Evolutionary conservation across 805 yeast genomes (phyloP), one percentile per base, ranked within the genome.

Genomic region (Alloascoidea africana): DNA sequence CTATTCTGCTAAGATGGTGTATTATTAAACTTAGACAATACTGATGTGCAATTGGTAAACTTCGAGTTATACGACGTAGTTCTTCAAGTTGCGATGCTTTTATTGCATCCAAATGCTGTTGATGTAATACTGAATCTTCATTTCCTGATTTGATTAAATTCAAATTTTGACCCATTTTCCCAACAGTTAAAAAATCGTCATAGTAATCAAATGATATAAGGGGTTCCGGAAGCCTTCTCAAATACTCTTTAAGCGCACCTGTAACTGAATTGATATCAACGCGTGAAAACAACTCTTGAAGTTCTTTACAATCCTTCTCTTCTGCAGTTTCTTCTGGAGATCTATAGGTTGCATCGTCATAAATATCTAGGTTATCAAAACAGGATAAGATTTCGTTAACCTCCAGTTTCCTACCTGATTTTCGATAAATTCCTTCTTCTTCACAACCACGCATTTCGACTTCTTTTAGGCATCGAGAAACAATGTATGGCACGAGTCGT

Each of bases 391-490:
- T 53, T 46, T 65, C 42, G 43, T 68, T 72, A 39, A 77, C 68
- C 36, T 80, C 77, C 5, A 84, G 68, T 43, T 76, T 68, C 3
- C 84, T 80, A 1, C 95, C 98, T 35, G 93, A 79, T 46, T 87
- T 78, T 46, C 98, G 66, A 59, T 91, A 91, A 27, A 91, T 68
- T 5, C 98, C 98, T 56, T 87, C 97, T 43, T 66, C 60, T 32
- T 68, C 73, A 45, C 86, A 56, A 3, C 94, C 95, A 41, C 84
- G 63, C 4, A 52, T 52, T 58, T 89, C 96, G 38, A 91, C 85
- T 47, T 79, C 91, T 16, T 64, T 60, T 3, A 86, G 57, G 57
- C 96, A 84, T 40, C 72, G 64, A 8, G 77, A 62, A 5, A 91
- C 68, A 18, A 91, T 69, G 45, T 71, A 56, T 8, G 98, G 98